phyloP scores from a whole-genome alignment of 2,329 filamentous ascomycete species.

The Fusarium verticillioides region DNA sequence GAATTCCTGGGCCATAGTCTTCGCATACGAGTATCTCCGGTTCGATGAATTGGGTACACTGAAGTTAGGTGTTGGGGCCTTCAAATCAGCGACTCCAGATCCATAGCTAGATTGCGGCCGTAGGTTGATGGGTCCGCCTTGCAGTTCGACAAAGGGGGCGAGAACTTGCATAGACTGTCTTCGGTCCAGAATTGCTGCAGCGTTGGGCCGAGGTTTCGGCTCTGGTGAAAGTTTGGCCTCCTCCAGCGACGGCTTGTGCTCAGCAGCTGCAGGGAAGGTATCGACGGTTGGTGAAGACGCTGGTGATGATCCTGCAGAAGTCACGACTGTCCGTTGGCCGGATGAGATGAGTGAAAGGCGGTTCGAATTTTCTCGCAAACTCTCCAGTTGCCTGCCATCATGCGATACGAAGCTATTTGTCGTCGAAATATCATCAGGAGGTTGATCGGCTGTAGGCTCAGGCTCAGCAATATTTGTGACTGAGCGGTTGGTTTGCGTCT shows the following conservation, averaged over 20 bases:
- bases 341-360: conserved; percentile 70
- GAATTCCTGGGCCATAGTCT: conserved; percentile 39
- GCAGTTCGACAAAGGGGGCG: conserved; percentile 57
- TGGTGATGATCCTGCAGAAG: conserved; percentile 65
- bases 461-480: conserved; percentile 32
- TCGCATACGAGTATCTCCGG: conserved; percentile 58
- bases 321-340: conserved; percentile 68
- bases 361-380: conserved; percentile 65
- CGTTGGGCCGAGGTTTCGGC: conserved; percentile 62
- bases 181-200: conserved; percentile 61
- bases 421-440: conserved; percentile 65
- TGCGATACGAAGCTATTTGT: conserved; percentile 68
- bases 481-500: conserved; percentile 18
- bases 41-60: conserved; percentile 61
- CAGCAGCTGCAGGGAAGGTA: conserved; percentile 53
- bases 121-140: conserved; percentile 42
- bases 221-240: conserved; percentile 47
- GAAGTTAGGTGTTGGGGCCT: conserved; percentile 59
- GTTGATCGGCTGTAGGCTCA: conserved; percentile 52
- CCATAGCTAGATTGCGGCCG: conserved; percentile 40
- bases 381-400: conserved; percentile 69
- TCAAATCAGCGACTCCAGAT: conserved; percentile 19
- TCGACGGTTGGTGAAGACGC: conserved; percentile 66
- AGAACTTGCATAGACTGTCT: conserved; percentile 63
- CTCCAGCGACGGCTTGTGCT: conserved; percentile 32